Conservation (phyloP, 2,329 filamentous ascomycete genomes). For the Ramularia endophylla region DNA sequence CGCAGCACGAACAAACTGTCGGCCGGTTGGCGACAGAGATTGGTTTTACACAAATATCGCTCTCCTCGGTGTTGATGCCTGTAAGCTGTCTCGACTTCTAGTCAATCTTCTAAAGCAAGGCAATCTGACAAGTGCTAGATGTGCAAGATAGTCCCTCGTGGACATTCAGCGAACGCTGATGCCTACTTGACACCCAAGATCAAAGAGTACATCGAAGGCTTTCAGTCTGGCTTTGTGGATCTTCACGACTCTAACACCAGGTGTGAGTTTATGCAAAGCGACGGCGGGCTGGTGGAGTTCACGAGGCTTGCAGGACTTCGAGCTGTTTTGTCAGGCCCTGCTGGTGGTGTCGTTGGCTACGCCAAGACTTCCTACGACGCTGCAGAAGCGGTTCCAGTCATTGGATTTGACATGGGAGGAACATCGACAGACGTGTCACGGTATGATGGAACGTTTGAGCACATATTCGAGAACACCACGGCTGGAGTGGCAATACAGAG, state of each 20-base stretch:
- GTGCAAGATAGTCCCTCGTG: slow-evolving; percentile 69
- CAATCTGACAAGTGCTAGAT: no score
- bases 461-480: slow-evolving; percentile 29
- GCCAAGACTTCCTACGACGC: slow-evolving; percentile 29
- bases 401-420: slow-evolving; percentile 26
- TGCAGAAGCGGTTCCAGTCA: slow-evolving; percentile 20
- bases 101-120: slow-evolving; percentile 51
- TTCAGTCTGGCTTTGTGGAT: slow-evolving; percentile 24
- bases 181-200: slow-evolving; percentile 72
- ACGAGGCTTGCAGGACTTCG: slow-evolving; percentile 15
- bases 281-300: slow-evolving; percentile 28
- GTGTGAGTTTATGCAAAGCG: slow-evolving; percentile 32
- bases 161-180: slow-evolving; percentile 67
- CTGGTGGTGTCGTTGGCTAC: slow-evolving; percentile 32
- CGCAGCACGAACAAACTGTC: slow-evolving; percentile 66
- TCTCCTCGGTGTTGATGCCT: no score
- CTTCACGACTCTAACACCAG: slow-evolving; percentile 21
- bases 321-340: slow-evolving; percentile 31
- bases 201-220: slow-evolving; percentile 56
- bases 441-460: slow-evolving; percentile 30
- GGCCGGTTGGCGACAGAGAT: slow-evolving; percentile 68
- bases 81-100: no score
- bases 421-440: slow-evolving; percentile 31
- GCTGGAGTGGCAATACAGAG: slow-evolving; percentile 28
- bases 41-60: slow-evolving; percentile 72